These are phyloP conservation scores for Arxiozyma slooffiae DNA, from an alignment of 1,139 yeast genomes.

Conservation along the genomic window DNA sequence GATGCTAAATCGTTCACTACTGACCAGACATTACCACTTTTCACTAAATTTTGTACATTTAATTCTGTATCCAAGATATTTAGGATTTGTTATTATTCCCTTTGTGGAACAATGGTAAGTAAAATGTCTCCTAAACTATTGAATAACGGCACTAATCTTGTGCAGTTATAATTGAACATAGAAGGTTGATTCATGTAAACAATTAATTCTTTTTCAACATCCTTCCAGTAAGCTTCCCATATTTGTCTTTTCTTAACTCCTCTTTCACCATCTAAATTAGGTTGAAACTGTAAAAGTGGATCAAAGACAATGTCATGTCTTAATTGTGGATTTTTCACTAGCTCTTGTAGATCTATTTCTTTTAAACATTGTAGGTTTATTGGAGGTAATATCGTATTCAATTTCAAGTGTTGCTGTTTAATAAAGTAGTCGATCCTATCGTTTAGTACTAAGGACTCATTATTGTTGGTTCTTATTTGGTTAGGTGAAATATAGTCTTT, in stretches of 20 bases:
- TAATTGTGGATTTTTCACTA: constrained; percentile 81
- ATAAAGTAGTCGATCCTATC: constrained; percentile 24
- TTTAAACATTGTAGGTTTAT: constrained; percentile 73
- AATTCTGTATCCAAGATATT: constrained; percentile 73
- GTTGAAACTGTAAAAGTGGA: constrained; percentile 85
- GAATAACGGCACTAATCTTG: constrained; percentile 58
- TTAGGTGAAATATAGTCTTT: background rate
- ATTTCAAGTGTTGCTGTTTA: constrained; percentile 16
- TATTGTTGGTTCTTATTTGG: constrained; percentile 3
- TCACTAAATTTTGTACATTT: constrained; percentile 63
- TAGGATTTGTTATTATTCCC: constrained; percentile 60
- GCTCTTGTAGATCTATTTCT: constrained; percentile 83
- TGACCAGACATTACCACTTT: constrained; percentile 34
- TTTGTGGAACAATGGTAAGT: constrained; percentile 63
- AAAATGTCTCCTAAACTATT: constrained; percentile 69
- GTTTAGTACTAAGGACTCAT: constrained; percentile 14
- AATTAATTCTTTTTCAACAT: constrained; percentile 51
- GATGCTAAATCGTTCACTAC: constrained; percentile 26
- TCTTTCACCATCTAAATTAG: constrained; percentile 83
- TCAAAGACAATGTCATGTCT: constrained; percentile 90
- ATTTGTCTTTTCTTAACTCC: constrained; percentile 68
- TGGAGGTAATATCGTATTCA: constrained; percentile 47
- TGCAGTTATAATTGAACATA: constrained; percentile 33
- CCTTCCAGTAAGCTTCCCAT: constrained; percentile 77
- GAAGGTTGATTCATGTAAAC: constrained; percentile 26